These are phyloP conservation scores for Eryngium alpinum DNA, from an alignment of 140 eudicot species.

Conservation along the genomic window DNA sequence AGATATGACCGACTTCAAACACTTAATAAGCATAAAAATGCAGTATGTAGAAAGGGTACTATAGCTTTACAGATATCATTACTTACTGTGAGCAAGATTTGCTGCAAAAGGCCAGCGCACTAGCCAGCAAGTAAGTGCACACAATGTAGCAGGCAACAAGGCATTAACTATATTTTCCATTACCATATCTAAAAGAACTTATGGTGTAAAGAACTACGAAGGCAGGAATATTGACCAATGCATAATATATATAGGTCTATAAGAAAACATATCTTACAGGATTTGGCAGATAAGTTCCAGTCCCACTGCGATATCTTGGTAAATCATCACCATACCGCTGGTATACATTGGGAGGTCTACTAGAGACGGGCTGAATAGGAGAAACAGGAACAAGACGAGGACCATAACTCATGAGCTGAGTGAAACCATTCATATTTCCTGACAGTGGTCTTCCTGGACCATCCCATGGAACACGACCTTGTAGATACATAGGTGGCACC, in stretches of 20 bases:
- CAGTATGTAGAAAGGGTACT: background rate
- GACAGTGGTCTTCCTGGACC: conserved; percentile 79
- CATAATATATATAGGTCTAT: background rate
- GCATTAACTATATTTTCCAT: background rate
- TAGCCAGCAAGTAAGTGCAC: background rate
- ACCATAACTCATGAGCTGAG: conserved; percentile 82
- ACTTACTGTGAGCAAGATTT: too few relatives aligned
- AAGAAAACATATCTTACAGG: conserved; percentile 50
- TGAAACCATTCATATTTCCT: conserved; percentile 46
- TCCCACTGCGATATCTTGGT: conserved; percentile 90
- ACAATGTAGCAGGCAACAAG: background rate
- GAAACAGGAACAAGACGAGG: conserved; percentile 66
- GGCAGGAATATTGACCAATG: background rate
- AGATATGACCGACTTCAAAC: background rate
- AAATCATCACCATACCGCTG: conserved; percentile 69
- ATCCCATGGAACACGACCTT: conserved; percentile 85
- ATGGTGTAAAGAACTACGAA: background rate
- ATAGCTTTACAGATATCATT: background rate
- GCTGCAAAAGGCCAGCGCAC: background rate
- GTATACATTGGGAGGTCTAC: conserved; percentile 58
- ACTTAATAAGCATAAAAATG: background rate
- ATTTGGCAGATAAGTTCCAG: conserved; percentile 91
- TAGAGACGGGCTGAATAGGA: conserved; percentile 56
- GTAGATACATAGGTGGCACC: conserved; percentile 79
- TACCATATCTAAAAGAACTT: background rate